Evolutionary conservation across 2,329 filamentous ascomycete genomes (phyloP), one percentile per base, ranked within the genome.

Genomic region (Fusarium sp.): DNA sequence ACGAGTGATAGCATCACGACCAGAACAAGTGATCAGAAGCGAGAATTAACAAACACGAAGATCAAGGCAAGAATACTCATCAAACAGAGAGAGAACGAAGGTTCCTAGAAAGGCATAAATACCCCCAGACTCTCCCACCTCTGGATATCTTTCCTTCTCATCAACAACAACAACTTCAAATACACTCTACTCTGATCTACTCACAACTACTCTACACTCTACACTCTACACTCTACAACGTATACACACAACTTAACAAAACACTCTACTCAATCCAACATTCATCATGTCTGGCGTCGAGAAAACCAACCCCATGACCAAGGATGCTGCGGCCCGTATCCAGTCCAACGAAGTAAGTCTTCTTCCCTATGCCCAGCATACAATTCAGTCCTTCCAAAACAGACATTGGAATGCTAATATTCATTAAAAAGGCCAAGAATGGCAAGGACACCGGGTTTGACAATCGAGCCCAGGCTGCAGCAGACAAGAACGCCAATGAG

Each of bases 251-350:
- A 44, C 30, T 18, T 36, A 10, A 28, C 18, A 8, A n/a, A 36
- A 20, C 24, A 13, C 14, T 36, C 24, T 39, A 36, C 32, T 44
- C 24, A 28, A 55, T 14, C 12, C 26, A 55, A 20, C n/a, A 24
- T 57, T 30, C 35, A 66, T 13, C n/a, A 74, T 75, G 61, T 63
- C 73, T 28, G 30, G 32, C 7, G 26, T 38, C 24, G 26, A 38
- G 14, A 39, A 62, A 36, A 26, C n/a, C n/a, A 17, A 5, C 22
- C 48, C 58, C 24, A 63, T 55, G 56, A 63, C 59, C 44, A 36
- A 75, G 39, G 60, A 69, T 24, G 73, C 45, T 28, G 63, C 60
- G 26, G 44, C 35, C 14, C 57, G 73, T 35, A 63, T 75, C 45
- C 38, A 54, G 38, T 17, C 58, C 9, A 36, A 44, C 17, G 56